phyloP scores from a whole-genome alignment of 2,329 filamentous ascomycete genomes.

The Thelonectria discophora region DNA sequence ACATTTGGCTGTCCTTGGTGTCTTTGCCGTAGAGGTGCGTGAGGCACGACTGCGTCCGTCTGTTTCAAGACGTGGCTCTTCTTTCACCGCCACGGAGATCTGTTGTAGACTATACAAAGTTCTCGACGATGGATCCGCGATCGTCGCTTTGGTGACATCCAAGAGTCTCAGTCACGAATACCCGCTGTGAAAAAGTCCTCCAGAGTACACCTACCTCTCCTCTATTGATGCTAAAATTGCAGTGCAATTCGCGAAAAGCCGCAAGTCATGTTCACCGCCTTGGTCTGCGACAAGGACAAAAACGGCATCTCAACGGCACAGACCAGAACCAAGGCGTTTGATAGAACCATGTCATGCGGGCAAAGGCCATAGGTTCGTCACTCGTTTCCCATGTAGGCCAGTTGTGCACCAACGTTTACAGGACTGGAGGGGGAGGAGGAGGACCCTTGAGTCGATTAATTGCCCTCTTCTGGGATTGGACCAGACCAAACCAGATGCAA shows the following conservation, averaged over 20 bases:
- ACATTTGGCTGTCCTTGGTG: too few relatives aligned
- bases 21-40: not conserved
- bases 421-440: too few relatives aligned
- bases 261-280: too few relatives aligned
- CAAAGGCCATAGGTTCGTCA: slow-evolving; percentile 18
- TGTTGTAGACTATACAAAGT: too few relatives aligned
- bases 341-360: slow-evolving; percentile 2
- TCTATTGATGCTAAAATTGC: too few relatives aligned
- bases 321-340: not conserved
- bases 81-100: slow-evolving; percentile 23
- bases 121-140: slow-evolving; percentile 6
- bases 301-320: slow-evolving; percentile 1
- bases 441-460: slow-evolving; percentile 3
- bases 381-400: slow-evolving; percentile 7
- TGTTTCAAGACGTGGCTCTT: not conserved
- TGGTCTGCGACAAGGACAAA: not conserved
- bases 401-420: too few relatives aligned
- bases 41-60: slow-evolving; percentile 3
- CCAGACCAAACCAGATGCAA: slow-evolving; percentile 14
- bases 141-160: not conserved
- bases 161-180: not conserved
- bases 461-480: slow-evolving; percentile 1
- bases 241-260: too few relatives aligned
- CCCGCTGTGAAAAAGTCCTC: too few relatives aligned
- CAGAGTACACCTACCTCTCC: too few relatives aligned